Evolutionary conservation across 2,329 filamentous ascomycete species (phyloP).

Genomic region (Xylaria sp.): DNA sequence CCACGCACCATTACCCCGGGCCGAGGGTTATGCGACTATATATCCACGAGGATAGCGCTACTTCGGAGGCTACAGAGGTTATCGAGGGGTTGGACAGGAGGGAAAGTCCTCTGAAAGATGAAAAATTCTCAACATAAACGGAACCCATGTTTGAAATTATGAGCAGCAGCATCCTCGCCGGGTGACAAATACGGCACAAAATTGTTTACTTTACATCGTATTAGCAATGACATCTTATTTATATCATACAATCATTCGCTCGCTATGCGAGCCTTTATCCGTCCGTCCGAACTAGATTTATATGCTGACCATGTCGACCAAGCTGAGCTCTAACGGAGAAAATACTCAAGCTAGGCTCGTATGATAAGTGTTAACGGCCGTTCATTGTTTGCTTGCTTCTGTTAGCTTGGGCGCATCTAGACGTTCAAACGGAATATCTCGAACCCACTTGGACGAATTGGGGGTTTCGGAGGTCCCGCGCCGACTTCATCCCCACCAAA

Average conservation of each 20-base stretch:
- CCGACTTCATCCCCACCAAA: slow-evolving; percentile 41
- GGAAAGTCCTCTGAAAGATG: slow-evolving; percentile 5
- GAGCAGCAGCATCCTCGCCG: background rate
- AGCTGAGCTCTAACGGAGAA: background rate
- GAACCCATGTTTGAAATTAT: background rate
- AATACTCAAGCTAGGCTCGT: background rate
- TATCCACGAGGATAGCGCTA: slow-evolving; percentile 49
- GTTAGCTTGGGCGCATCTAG: background rate
- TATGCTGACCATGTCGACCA: background rate
- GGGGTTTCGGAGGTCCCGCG: slow-evolving; percentile 40
- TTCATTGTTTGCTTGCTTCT: background rate
- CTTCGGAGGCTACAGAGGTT: slow-evolving; percentile 22
- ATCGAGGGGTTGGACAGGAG: slow-evolving; percentile 26
- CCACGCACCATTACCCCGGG: slow-evolving; percentile 59
- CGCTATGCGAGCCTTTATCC: background rate
- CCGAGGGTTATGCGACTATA: slow-evolving; percentile 62
- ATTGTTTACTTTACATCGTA: background rate
- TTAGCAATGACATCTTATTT: background rate
- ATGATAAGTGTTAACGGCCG: background rate
- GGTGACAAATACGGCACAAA: background rate
- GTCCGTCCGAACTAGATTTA: background rate
- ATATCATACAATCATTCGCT: background rate
- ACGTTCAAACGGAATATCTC: background rate
- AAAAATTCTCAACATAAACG: background rate
- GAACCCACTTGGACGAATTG: slow-evolving; percentile 20